Evolutionary conservation across 2,329 filamentous ascomycete species (phyloP), one percentile per base, ranked within the genome.

Genomic region (Aureobasidium namibiae): DNA sequence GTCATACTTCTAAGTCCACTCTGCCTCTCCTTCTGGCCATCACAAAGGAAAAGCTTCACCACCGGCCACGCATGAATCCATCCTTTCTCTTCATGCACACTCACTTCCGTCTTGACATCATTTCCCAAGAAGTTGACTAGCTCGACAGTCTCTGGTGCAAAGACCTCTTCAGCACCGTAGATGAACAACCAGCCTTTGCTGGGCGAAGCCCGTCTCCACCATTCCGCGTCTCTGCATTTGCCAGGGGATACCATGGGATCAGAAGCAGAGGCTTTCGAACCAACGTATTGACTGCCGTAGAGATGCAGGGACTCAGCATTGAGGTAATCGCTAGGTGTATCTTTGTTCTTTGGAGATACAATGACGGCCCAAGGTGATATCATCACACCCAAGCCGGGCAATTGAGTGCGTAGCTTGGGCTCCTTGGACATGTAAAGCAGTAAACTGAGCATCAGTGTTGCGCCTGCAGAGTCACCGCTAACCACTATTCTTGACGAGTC

Each of bases 21-120:
- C 54, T 79, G 66, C 54, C 80, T 67, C 61, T 77, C 76, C 8
- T 75, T 71, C 54, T 71, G 72, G 7, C 70, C 75, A 59, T 76
- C 75, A 8, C 78, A 78, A 23, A 84, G 66, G 67, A 84, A 85
- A 18, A 84, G 67, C 62, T 76, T 76, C 10, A 86, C 87, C 21
- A 95, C 86, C 0, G 89, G 89, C 90, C 90, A 95, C 11, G 86
- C 89, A 71, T 95, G 90, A 60, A 94, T 85, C 2, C 83, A 85
- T 14, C 82, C 86, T 29, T 78, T 73, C 64, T 89, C 84, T 67
- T 83, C 82, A 65, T 82, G 76, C 59, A 77, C 78, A 57, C 78
- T 75, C n/a, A 87, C 78, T 38, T 79, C 70, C 34, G 82, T 72
- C 3, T 80, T 80, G 14, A 79, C 76, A 52, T 77, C 26, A 26